Percentiles rank a stretch among this genome's conserved stretches.
These are phyloP conservation scores for Elaeis oleifera DNA, from an alignment of 202 grass and related monocot genomes.

Conservation along the genomic window DNA sequence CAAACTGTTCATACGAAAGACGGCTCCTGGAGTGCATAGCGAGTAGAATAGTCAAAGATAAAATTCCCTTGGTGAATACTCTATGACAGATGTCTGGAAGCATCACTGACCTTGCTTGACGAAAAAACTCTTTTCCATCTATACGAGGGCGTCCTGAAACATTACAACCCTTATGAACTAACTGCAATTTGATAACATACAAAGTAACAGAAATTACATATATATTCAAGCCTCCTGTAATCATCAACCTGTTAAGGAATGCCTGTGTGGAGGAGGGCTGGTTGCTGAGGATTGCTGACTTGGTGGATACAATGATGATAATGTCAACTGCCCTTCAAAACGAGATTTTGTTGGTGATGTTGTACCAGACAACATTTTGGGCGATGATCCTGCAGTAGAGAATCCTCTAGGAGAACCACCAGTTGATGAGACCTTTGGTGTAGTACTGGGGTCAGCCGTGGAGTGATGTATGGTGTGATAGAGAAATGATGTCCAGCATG, in stretches of 20 bases:
- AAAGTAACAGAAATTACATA: too few relatives aligned
- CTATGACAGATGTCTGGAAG: slow-evolving; percentile 10
- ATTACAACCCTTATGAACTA: slow-evolving; percentile 2
- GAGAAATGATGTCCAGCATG: slow-evolving; percentile 50
- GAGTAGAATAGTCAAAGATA: slow-evolving; percentile 11
- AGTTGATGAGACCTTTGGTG: slow-evolving; percentile 40
- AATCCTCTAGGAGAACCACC: slow-evolving; percentile 38
- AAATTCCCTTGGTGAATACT: background rate
- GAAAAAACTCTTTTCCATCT: slow-evolving; percentile 97
- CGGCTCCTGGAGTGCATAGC: slow-evolving; percentile 39
- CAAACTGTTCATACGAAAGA: slow-evolving; percentile 89
- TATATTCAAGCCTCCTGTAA: background rate
- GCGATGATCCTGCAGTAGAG: slow-evolving; percentile 48
- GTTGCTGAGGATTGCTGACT: slow-evolving; percentile 65
- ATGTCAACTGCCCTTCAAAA: slow-evolving; percentile 30
- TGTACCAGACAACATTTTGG: slow-evolving; percentile 51
- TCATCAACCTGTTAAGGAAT: slow-evolving; percentile 42
- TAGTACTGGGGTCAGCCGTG: slow-evolving; percentile 27
- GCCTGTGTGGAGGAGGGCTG: slow-evolving; percentile 50
- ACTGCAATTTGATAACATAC: too few relatives aligned
- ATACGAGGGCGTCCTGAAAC: slow-evolving; percentile 54
- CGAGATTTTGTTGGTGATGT: slow-evolving; percentile 53
- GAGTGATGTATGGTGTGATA: slow-evolving; percentile 48
- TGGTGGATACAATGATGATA: slow-evolving; percentile 44
- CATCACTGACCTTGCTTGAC: slow-evolving; percentile 70